phyloP scores from a whole-genome alignment of 2,329 filamentous ascomycete genomes.

The Colletotrichum gigasporum region DNA sequence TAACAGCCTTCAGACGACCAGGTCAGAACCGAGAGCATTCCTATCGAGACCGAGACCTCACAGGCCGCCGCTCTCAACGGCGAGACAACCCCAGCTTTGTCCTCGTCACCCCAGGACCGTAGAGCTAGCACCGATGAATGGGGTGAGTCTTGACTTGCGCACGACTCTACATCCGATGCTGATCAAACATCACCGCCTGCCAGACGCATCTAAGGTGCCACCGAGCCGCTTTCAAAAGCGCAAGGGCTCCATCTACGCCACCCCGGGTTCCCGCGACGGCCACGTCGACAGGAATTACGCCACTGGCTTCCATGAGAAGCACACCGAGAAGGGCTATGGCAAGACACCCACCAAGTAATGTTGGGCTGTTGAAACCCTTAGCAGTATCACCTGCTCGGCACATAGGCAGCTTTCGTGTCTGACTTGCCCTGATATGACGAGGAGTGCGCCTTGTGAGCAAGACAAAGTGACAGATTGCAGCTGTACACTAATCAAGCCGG shows the following conservation, averaged over 20 bases:
- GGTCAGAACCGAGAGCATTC: conserved; percentile 6
- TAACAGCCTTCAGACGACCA: conserved; percentile 10
- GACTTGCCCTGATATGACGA: no score
- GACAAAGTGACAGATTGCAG: no score
- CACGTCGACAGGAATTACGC: conserved; percentile 69
- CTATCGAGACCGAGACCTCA: conserved; percentile 4
- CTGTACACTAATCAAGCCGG: not conserved
- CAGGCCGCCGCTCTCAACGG: not conserved
- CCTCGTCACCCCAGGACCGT: conserved; percentile 41
- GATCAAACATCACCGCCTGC: not conserved
- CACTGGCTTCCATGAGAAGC: conserved; percentile 69
- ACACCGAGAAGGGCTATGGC: conserved; percentile 59
- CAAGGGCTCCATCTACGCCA: conserved; percentile 75
- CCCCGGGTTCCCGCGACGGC: conserved; percentile 71
- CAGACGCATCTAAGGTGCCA: conserved; percentile 73
- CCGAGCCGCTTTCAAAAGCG: conserved; percentile 76
- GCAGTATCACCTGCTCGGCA: no score
- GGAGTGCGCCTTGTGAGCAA: not conserved
- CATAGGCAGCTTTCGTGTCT: no score
- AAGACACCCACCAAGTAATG: conserved; percentile 39
- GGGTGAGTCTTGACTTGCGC: conserved; percentile 47
- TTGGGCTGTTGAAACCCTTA: no score
- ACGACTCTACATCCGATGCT: not conserved
- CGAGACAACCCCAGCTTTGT: conserved; percentile 7
- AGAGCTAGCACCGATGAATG: conserved; percentile 56